A percentile compares a stretch with the other conserved stretches of the same genome.
phyloP scores from a whole-genome alignment of 176 grass and related monocot genomes.

The Aegilops speltoides region DNA sequence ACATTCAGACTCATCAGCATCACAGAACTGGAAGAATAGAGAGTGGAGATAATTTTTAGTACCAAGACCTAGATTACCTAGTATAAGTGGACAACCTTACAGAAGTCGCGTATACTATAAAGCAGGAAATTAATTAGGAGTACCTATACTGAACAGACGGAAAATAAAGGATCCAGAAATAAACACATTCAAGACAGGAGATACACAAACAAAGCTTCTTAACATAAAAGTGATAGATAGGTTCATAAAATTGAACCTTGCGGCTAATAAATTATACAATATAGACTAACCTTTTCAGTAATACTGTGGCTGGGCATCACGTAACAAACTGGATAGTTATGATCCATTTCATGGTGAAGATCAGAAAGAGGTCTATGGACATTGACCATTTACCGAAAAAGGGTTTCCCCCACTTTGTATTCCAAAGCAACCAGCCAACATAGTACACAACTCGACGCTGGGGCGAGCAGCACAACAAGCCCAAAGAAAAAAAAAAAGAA shows the following conservation, averaged over 20 bases:
- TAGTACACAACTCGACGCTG: too few species aligned
- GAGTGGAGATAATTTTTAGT: background rate
- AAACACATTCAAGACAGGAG: background rate
- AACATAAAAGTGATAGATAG: background rate
- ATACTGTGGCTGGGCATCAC: background rate
- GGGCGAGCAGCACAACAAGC: too few species aligned
- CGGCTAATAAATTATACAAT: background rate
- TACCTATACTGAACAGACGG: background rate
- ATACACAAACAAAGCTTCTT: background rate
- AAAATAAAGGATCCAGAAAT: background rate
- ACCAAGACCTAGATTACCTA: background rate
- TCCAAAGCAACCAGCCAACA: too few species aligned
- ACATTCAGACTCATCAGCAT: background rate
- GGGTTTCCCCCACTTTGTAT: too few species aligned
- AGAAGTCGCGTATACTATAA: background rate
- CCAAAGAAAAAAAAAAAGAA: too few species aligned
- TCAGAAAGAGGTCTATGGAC: background rate
- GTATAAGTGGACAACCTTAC: background rate
- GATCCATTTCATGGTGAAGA: background rate
- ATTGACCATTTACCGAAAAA: background rate
- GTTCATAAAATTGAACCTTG: background rate
- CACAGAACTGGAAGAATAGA: background rate
- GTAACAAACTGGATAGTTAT: background rate
- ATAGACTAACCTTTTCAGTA: background rate
- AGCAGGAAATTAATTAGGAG: background rate